Base-by-base conservation (phyloP, 2,329 filamentous ascomycete species). In the Hysterium pulicare region DNA sequence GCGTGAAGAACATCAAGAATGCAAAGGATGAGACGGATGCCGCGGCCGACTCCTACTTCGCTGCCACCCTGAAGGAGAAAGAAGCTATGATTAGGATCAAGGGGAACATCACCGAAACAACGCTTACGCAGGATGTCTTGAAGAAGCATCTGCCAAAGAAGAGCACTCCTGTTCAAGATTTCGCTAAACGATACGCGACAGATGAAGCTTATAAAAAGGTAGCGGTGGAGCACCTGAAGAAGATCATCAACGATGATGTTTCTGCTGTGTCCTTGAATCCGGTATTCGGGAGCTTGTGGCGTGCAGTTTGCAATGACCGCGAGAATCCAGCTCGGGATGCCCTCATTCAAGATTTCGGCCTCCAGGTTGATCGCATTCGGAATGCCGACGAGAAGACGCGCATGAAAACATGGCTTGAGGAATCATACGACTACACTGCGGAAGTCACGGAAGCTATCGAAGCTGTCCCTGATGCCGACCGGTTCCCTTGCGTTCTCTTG, bases 251-350 rank as follows among this genome's bases (percentile, higher is more conserved):
- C 4, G 51, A 63, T 5, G 70, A 77, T 39, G 68, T 75, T 2
- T 50, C 61, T 1, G 63, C 68, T 1, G 68, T 78, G 21, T 60
- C 74, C 0, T 52, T 75, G 7, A 77, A 77, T 42, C 72, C 74
- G 1, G 66, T 78, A 1, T 78, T 78, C 38, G 74, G 74, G 4
- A 64, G 59, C 5, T 64, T 78, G 2, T 78, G 75, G 74, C 64
- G 74, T 5, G 62, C 70, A 0, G 65, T 77, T 3, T 77, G 73
- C 56, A 74, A 67, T 34, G 73, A 78, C 50, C 64, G 71, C 3
- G 46, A 50, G 1, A 71, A 72, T 45, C 53, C 65, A 1, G 60
- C 57, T 2, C 68, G 74, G 3, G 66, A 73, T 32, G 58, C 51
- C 2, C 61, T 77, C 1, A 62, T 75, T 13, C 46, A 63, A n/a